Evolutionary conservation across 2,329 filamentous ascomycete genomes (phyloP).

Genomic region (Botryosphaeria agaves): DNA sequence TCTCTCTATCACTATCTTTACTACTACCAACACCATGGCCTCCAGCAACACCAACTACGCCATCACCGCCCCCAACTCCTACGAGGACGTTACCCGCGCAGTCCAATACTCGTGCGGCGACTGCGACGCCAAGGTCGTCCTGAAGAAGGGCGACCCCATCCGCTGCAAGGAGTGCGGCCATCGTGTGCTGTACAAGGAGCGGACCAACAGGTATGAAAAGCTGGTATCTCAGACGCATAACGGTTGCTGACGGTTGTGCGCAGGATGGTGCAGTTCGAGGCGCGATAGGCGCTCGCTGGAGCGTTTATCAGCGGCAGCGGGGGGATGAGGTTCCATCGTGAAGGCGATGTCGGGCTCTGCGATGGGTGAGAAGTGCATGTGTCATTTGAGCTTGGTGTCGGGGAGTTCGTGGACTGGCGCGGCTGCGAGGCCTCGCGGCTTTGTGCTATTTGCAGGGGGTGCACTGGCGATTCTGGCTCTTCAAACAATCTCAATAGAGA

Average conservation of each 20-base stretch:
- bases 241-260: constrained; percentile 1
- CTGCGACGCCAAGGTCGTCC: constrained; percentile 59
- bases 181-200: constrained; percentile 90
- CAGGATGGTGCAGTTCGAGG: constrained; percentile 98
- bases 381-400: no score
- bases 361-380: no score
- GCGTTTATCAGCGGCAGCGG: no score
- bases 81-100: no score
- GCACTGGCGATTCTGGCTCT: no score
- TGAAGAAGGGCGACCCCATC: constrained; percentile 59
- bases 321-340: no score
- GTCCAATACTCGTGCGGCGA: constrained; percentile 52
- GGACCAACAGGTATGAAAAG: constrained; percentile 75
- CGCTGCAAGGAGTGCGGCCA: constrained; percentile 88
- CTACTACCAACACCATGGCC: constrained; percentile 50
- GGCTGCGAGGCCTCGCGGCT: no score
- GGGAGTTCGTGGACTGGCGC: no score
- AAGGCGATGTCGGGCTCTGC: no score
- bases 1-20: constrained; percentile 26
- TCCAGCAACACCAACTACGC: constrained; percentile 16
- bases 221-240: not conserved
- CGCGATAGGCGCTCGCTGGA: constrained; percentile 46
- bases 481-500: no score
- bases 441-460: no score
- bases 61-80: no score